Conservation (phyloP, 73 alveolate species). For the Paramecium sexaurelia region DNA sequence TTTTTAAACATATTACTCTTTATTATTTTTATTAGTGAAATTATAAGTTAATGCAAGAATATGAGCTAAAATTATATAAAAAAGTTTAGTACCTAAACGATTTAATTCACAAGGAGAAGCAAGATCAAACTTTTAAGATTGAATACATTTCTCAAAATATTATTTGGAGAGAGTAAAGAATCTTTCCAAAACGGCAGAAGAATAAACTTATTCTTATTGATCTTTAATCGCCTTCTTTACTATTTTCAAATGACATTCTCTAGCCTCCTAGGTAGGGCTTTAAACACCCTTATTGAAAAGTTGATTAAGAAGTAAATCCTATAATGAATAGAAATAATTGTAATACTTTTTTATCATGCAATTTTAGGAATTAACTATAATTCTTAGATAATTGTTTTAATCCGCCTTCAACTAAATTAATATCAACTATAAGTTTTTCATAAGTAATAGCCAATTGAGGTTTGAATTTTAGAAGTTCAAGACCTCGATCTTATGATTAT, state of each 20-base stretch:
- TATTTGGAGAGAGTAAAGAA: neutral
- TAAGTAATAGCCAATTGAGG: constrained; percentile 21
- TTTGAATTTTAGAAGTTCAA: neutral
- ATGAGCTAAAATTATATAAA: neutral
- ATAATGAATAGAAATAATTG: neutral
- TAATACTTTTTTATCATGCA: constrained; percentile 1
- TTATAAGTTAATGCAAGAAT: constrained; percentile 25
- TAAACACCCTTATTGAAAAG: constrained; percentile 11
- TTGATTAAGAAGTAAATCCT: constrained; percentile 34
- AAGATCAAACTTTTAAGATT: neutral
- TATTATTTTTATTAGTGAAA: neutral
- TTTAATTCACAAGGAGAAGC: constrained; percentile 8
- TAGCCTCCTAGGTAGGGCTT: neutral
- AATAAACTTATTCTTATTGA: neutral
- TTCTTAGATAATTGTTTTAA: neutral
- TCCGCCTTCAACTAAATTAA: neutral
- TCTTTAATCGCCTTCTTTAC: constrained; percentile 25
- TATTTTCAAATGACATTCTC: constrained; percentile 49
- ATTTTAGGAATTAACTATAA: constrained; percentile 3
- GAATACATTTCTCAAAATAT: constrained; percentile 31
- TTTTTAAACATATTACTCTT: constrained; percentile 23
- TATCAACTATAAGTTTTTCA: constrained; percentile 14
- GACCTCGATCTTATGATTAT: neutral
- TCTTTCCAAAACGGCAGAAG: constrained; percentile 50
- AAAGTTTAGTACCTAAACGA: neutral